Base-by-base conservation (phyloP, 768 basidiomycete species). In the Chalciporus pseudorubinellus region DNA sequence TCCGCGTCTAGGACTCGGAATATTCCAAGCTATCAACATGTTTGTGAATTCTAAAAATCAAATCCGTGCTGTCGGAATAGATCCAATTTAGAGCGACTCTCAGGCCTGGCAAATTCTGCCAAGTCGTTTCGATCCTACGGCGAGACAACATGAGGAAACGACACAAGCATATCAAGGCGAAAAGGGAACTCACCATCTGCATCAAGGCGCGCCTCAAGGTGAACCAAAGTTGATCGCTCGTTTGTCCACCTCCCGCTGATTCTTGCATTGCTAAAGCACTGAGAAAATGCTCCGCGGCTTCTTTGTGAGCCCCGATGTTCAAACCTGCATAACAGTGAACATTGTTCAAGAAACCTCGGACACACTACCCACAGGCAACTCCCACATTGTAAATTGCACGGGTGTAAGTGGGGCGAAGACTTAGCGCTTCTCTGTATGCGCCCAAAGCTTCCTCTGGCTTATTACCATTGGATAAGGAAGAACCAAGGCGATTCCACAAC, bases 311-410 rank as follows among this genome's bases (percentile, higher is more conserved):
- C 9, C 94, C 95, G 46, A 98, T 95, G 66, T 99, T 99, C 54
- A 99, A 71, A 64, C 95, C 93, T 97, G 52, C 6, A 29, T 48
- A 33, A 48, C 13, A 21, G 38, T 52, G n/a, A 56, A 44, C 44
- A 36, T 46, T 39, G 40, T 10, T 51, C 43, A 22, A 41, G 21
- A 52, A 46, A 42, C 36, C 36, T 22, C n/a, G 18, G 5, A 46
- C 46, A 8, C 39, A 24, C n/a, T 4, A 81, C 91, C 60, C 63
- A 94, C 94, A 99, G 19, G 95, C 94, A 22, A 99, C 97, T 39
- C 95, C 97, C 31, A 99, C 91, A 62, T 99, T 99, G 66, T 95
- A 98, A 20, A 98, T 91, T 10, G 95, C 97, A 11, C 97, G 85
- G 1, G 97, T 98, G 67, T 97, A 99, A 0, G 93, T 95, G 22